Base-by-base conservation (phyloP, 1,284 basidiomycete genomes). In the Ceratobasidium sp. region DNA sequence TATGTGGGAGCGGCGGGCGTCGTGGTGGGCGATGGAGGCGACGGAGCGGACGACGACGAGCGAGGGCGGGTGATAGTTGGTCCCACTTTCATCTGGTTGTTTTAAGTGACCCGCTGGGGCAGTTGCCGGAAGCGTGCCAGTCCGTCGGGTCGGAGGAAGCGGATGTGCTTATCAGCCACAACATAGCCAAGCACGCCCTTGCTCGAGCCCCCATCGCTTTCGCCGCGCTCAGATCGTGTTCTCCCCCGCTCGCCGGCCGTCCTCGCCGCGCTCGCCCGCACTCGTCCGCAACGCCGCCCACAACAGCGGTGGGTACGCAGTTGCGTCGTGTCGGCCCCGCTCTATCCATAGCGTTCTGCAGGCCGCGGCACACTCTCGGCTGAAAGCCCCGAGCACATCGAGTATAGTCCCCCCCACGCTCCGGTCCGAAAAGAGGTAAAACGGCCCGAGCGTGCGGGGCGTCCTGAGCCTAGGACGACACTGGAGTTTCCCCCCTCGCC, bases 251-350 rank as follows among this genome's bases (percentile, higher is more conserved):
- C 28, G 51, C 53, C 33, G 53, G 5, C 21, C 30, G 14, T 25
- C 53, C 14, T 56, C 53, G 25, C 51, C 14, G 48, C n/a, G 48
- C 8, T 18, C 48, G 25, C 44, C 4, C 44, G 23, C 51, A 4
- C n/a, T 48, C 46, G 49, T 23, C 28, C 18, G 23, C 51, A 4
- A 14, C 21, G 51, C 28, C 23, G 23, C 51, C 25, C 48, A n/a
- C 51, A 53, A 23, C 33, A 36, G 49, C 58, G 58, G 12, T 33
- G 16, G 3, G 28, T 40, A 14, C 36, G 58, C 58, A 38, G 58
- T 56, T 60, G 58, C 58, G 58, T 60, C 38, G 36, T 38, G 33
- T 36, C 33, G n/a, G n/a, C n/a, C n/a, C n/a, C n/a, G n/a, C n/a
- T n/a, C 33, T 36, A 38, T 58, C 28, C 12, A 33, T 58, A 58